Evolutionary conservation across 148 eudicot genomes (phyloP).

Genomic region (Fagopyrum homotropicum): DNA sequence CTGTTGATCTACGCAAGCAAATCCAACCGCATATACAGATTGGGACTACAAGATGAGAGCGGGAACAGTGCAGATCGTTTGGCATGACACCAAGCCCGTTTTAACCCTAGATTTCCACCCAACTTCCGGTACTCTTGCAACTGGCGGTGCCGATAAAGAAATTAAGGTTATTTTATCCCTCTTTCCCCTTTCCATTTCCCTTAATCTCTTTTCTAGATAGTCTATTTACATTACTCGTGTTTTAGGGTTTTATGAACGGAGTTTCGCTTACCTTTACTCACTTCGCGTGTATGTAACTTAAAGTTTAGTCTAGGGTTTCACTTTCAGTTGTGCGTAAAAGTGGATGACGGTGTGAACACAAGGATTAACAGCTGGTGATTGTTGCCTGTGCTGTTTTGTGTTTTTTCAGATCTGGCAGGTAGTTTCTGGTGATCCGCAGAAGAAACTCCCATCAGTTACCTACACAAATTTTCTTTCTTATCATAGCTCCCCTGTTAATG

Average conservation of each 20-base stretch:
- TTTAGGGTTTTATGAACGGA: neutral
- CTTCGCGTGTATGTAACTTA: neutral
- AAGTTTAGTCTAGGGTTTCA: neutral
- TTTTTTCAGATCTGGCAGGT: constrained; percentile 64
- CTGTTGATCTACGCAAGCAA: neutral
- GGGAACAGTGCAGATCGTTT: constrained; percentile 88
- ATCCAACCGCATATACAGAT: neutral
- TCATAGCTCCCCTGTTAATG: constrained; percentile 91
- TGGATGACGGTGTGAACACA: neutral
- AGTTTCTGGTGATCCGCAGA: constrained; percentile 45
- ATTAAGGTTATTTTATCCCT: constrained; percentile 50
- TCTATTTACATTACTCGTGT: neutral
- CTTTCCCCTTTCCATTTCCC: neutral
- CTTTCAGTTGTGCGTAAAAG: neutral
- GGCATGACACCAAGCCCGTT: constrained; percentile 94
- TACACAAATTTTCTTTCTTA: constrained; percentile 77
- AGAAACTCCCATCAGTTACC: constrained; percentile 57
- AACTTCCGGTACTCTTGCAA: constrained; percentile 63
- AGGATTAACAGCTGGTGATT: neutral
- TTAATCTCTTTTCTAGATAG: neutral
- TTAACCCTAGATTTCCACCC: constrained; percentile 95
- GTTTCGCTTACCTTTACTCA: neutral
- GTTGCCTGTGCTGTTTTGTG: neutral
- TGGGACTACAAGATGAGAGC: constrained; percentile 45
- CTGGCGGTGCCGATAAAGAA: constrained; percentile 94